A percentile compares a stretch with the other conserved stretches of the same genome.
Conservation (phyloP, 2,329 filamentous ascomycete genomes). For the Juglanconis juglandina region DNA sequence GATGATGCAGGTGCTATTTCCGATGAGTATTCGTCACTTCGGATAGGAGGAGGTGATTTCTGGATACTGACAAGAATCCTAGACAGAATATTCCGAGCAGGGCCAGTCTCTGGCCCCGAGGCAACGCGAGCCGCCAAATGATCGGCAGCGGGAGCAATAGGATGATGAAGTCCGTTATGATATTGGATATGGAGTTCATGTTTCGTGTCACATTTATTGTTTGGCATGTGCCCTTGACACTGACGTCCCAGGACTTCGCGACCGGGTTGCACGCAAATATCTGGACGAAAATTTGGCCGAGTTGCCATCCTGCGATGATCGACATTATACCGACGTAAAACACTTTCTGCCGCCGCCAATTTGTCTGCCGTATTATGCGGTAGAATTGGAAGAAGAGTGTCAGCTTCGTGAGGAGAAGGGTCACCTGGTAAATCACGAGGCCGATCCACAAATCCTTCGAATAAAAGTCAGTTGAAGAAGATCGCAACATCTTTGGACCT, state of each 20-base stretch:
- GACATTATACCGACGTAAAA: neutral
- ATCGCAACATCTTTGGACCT: neutral
- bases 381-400: conserved; percentile 13
- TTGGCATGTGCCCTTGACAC: neutral
- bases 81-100: conserved; percentile 5
- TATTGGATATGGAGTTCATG: conserved; percentile 4
- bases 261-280: conserved; percentile 5
- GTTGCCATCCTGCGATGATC: conserved; percentile 1
- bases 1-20: conserved; percentile 5
- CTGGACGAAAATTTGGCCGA: conserved; percentile 1
- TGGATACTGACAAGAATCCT: conserved; percentile 5
- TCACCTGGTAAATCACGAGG: conserved; percentile 7
- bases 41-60: neutral
- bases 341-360: neutral
- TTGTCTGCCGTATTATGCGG: conserved; percentile 4
- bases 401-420: conserved; percentile 3
- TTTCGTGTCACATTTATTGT: neutral
- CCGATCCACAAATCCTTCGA: conserved; percentile 1
- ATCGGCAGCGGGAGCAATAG: conserved; percentile 7
- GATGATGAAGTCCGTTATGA: conserved; percentile 8
- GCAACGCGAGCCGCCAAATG: conserved; percentile 4
- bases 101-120: neutral
- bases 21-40: neutral
- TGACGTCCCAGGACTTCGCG: neutral
- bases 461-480: neutral